These are phyloP conservation scores for Salix dunnii DNA, from an alignment of 345 rosid genomes.

Conservation along the genomic window DNA sequence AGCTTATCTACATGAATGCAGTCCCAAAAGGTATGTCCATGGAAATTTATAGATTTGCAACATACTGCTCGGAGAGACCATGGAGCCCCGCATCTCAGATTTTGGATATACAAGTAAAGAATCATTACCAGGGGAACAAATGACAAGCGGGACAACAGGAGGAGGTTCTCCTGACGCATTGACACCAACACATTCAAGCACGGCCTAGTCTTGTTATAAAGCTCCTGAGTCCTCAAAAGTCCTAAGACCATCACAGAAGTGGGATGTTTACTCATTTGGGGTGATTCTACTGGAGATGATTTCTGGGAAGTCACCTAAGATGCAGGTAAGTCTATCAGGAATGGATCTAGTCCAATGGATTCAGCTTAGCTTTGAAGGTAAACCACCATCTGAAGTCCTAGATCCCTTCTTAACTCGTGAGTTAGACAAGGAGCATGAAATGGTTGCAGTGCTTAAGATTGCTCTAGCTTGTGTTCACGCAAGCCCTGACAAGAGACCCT, in stretches of 20 bases:
- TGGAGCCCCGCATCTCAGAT: conserved; percentile 34
- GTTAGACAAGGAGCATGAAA: conserved; percentile 12
- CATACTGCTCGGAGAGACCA: conserved; percentile 22
- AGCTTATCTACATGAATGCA: conserved; percentile 22
- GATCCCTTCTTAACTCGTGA: conserved; percentile 27
- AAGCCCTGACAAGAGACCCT: conserved; percentile 28
- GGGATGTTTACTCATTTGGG: conserved; percentile 36
- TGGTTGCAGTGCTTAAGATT: conserved; percentile 17
- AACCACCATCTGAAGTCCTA: conserved; percentile 17
- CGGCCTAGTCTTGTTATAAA: conserved; percentile 12
- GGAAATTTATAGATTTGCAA: conserved; percentile 27
- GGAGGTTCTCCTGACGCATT: conserved; percentile 14
- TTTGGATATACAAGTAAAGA: conserved; percentile 21
- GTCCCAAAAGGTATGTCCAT: conserved; percentile 26
- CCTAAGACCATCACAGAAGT: conserved; percentile 29
- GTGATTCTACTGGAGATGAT: conserved; percentile 23
- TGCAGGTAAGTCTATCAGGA: conserved; percentile 16
- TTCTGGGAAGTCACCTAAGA: conserved; percentile 22
- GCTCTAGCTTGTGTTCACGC: conserved; percentile 25
- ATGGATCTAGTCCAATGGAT: conserved; percentile 26
- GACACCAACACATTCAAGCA: conserved; percentile 19
- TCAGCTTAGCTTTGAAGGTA: conserved; percentile 24
- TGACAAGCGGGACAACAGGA: conserved; percentile 12
- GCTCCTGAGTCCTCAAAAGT: conserved; percentile 25
- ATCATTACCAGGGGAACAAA: conserved; percentile 3